phyloP scores from a whole-genome alignment of 495 filamentous ascomycete genomes.

The Daldinia childiae region DNA sequence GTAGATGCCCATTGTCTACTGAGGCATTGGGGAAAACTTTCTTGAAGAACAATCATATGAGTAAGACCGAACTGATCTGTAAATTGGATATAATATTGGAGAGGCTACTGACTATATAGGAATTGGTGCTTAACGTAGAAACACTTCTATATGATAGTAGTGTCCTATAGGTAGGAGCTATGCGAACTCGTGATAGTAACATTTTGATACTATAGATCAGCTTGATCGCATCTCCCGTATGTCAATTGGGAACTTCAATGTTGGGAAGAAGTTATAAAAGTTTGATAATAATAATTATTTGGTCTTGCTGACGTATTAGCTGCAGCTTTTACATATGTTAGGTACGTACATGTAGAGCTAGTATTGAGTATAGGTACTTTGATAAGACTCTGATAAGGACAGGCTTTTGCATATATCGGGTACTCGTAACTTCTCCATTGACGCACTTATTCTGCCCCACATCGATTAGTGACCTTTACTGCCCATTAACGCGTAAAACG shows the following conservation, averaged over 20 bases:
- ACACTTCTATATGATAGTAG: conserved; percentile 39
- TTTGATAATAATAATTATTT: background rate
- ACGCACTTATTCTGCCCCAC: conserved; percentile 7
- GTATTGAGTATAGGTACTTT: background rate
- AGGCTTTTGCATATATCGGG: background rate
- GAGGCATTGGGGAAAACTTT: conserved; percentile 72
- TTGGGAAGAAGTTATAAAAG: background rate
- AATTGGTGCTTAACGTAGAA: conserved; percentile 54
- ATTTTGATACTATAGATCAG: conserved; percentile 21
- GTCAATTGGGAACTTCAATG: background rate
- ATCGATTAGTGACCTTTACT: conserved; percentile 11
- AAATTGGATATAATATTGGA: background rate
- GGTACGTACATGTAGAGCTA: background rate
- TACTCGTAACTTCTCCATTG: background rate
- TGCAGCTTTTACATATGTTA: background rate
- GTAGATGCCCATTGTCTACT: conserved; percentile 60
- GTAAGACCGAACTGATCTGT: conserved; percentile 17
- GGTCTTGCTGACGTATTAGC: conserved; percentile 5
- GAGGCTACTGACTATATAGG: conserved; percentile 56
- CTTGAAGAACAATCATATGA: conserved; percentile 55
- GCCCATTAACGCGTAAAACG: conserved; percentile 46
- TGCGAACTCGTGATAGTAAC: conserved; percentile 38
- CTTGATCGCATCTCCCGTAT: background rate
- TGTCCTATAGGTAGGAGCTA: conserved; percentile 30
- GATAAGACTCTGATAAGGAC: background rate